Evolutionary conservation across 2,329 filamentous ascomycete species (phyloP), one percentile per base, ranked within the genome.

Genomic region (Sarocladium kiliense): DNA sequence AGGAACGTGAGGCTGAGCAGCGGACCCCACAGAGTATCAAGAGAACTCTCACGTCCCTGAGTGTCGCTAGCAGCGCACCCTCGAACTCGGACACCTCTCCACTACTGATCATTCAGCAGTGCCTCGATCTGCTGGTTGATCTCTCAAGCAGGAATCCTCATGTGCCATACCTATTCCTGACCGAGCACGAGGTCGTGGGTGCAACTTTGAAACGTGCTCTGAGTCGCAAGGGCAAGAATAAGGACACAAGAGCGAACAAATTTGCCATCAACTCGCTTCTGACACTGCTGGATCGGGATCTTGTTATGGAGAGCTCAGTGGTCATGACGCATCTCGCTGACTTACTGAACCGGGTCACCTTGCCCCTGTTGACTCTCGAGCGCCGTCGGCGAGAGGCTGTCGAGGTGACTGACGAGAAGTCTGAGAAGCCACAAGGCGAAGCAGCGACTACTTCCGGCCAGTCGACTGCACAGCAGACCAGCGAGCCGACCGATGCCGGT

Each of bases 221-320:
- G 19, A 87, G 85, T 64, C 86, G 88, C 60, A 97, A 97, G 73
- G 91, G 90, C 64, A 97, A 97, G 70, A 82, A 77, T 54, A 94
- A 93, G 71, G 93, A 96, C 61, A 84, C 77, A 61, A 95, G 88
- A 70, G 86, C 89, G 26, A 86, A 87, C 62, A 94, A 90, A 67
- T 99, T 88, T 67, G 91, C 95, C 10, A 82, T 99, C 67, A 99
- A 99, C 68, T 91, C 92, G 14, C 76, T 99, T 27, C 79, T 99
- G 47, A 87, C 85, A 58, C 79, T 99, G 4, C 80, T 99, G 21
- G 94, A 97, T 67, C 88, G 94, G n/a, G 89, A 91, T 60, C 78
- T 97, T 58, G 92, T 99, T 60, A 96, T 96, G 74, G 94, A 99
- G 72, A 99, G 91, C 71, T 92, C 93, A n/a, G 81, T 86, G 6